A percentile compares a stretch with the other conserved stretches of the same genome.
These are phyloP conservation scores for Chiua virens DNA, from an alignment of 768 basidiomycete genomes.

Conservation along the genomic window DNA sequence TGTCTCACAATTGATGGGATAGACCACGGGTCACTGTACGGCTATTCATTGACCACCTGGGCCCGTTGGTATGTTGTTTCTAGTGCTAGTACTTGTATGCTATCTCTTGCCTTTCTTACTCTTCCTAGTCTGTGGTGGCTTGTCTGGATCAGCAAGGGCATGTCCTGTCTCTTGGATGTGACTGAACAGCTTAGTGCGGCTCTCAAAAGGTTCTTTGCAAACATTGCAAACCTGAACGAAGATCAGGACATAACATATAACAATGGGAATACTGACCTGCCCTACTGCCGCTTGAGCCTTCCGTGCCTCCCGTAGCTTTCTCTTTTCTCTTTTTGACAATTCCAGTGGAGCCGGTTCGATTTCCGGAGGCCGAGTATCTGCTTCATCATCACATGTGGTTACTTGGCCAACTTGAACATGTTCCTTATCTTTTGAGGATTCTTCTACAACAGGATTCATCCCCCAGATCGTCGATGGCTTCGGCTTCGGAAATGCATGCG, in stretches of 20 bases:
- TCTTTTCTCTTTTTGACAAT: constrained; percentile 78
- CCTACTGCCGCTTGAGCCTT: constrained; percentile 39
- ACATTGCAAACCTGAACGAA: constrained; percentile 57
- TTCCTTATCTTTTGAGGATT: constrained; percentile 3
- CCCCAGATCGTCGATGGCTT: constrained; percentile 1
- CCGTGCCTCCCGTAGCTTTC: constrained; percentile 74
- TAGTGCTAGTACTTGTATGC: constrained; percentile 6
- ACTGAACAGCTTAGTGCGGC: constrained; percentile 70
- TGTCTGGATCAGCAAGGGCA: constrained; percentile 47
- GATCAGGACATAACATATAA: constrained; percentile 9
- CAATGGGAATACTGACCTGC: constrained; percentile 10
- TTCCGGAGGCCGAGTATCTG: neutral
- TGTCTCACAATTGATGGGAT: constrained; percentile 91
- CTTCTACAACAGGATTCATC: constrained; percentile 8
- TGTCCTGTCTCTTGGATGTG: constrained; percentile 75
- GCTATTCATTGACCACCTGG: neutral
- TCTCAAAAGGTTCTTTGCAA: constrained; percentile 61
- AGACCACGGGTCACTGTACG: constrained; percentile 4
- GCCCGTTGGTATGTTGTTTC: constrained; percentile 6
- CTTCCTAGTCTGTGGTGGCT: constrained; percentile 34
- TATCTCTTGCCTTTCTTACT: constrained; percentile 30
- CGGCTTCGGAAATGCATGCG: neutral
- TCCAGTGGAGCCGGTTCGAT: constrained; percentile 17
- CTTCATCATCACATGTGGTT: neutral
- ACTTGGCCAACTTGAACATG: constrained; percentile 5